Evolutionary conservation across 768 basidiomycete species (phyloP), one percentile per base, ranked within the genome.

Genomic region (Cystobasidium onofrii): DNA sequence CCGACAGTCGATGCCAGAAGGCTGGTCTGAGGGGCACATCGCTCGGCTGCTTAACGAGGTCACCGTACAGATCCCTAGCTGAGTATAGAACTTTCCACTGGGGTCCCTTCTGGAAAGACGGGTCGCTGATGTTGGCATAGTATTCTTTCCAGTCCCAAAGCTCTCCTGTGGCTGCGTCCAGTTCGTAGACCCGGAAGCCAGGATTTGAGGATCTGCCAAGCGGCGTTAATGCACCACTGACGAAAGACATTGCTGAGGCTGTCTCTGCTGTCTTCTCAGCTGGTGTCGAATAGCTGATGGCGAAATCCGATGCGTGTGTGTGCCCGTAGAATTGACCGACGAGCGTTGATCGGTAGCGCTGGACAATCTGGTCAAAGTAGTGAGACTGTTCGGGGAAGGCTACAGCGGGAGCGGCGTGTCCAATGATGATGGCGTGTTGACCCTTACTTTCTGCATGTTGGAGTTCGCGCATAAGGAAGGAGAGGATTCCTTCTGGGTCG

Each of bases 101-200:
- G 0, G 78, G 78, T 1, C 66, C 65, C 61, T 62, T 1, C 17
- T 78, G 64, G 46, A 65, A 79, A 1, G 80, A 79, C 1, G 86
- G 85, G 84, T 63, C 62, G n/a, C 75, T 29, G 73, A 72, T 36
- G 62, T 64, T 74, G 9, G 70, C 72, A 57, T 34, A 27, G 78
- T 84, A 86, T 0, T 85, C 85, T 15, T 75, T 57, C 25, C 74
- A 78, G 64, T 88, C 87, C 84, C 88, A 86, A 62, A 88, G 79
- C 76, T 88, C 88, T 76, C 85, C 88, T 9, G 87, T 87, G 73
- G 87, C 86, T 1, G 87, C 86, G 77, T 88, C 88, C 31, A 88
- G 81, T 64, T 88, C 87, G 78, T 88, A 88, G 0, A 87, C 80
- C 64, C 85, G 85, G 85, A 87, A 15, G 84, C 84, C 1, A 84